Base-by-base conservation (phyloP, 2,329 filamentous ascomycete genomes). In the Lachnellula hyalina region DNA sequence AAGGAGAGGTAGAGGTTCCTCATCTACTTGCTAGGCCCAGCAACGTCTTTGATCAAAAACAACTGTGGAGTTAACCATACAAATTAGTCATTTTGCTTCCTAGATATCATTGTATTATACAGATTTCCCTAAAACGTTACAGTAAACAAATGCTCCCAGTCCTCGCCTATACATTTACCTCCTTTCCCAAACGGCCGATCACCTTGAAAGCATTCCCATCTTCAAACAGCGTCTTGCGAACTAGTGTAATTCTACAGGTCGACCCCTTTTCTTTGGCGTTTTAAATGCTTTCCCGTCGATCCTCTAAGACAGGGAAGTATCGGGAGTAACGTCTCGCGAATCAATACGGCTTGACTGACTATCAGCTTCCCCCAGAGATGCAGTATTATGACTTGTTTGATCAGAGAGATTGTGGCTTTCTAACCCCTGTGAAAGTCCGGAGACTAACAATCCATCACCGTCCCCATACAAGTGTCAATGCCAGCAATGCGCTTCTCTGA, bases 211-310 rank as follows among this genome's bases (percentile, higher is more conserved):
- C 41, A 4, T 65, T 63, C 11, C 67, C 65, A 5, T 68, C 52
- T 0, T 62, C 12, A 32, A 70, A 68, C 0, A 75, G 61, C 15
- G 67, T 71, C n/a, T 55, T 63, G 51, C 74, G 67, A n/a, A n/a
- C n/a, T 63, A 71, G n/a, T 69, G 49, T 67, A 14, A 66, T 66
- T 48, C 51, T 32, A 47, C 23, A 15, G 44, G 52, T 74, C 71
- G 5, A 65, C 65, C 17, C 70, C 55, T 1, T 51, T 55, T 47
- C 48, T 14, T 55, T 28, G 35, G 35, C 42, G 44, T 55, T 55
- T 51, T 55, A 2, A 36, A 48, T 51, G 14, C 48, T 48, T 7
- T 44, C 44, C 35, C 45, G 1, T 51, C 47, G 15, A 51, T 45
- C 34, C 36, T 42, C 23, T 54, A 12, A 48, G 51, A 53, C 15